Percentiles rank a stretch among this genome's conserved stretches.
phyloP scores from a whole-genome alignment of 441 rosid genomes.

The Erysimum pusillum region DNA sequence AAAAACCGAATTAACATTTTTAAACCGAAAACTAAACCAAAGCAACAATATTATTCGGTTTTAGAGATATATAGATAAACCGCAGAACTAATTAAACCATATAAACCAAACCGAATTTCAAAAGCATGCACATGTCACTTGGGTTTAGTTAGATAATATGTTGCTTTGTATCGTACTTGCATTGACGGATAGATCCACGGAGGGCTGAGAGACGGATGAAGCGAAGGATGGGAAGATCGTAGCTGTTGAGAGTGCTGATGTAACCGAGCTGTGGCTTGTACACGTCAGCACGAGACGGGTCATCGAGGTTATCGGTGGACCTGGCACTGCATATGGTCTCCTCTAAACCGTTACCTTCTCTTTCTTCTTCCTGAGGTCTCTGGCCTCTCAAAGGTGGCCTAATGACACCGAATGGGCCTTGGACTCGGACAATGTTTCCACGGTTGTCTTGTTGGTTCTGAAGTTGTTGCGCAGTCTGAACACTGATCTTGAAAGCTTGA shows the following conservation, averaged over 20 bases:
- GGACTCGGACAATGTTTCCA: constrained; percentile 59
- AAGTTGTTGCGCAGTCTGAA: constrained; percentile 46
- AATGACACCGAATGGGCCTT: constrained; percentile 33
- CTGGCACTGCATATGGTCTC: constrained; percentile 63
- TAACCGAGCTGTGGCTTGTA: constrained; percentile 64
- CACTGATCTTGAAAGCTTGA: constrained; percentile 47
- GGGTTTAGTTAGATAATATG: background rate
- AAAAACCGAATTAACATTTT: background rate
- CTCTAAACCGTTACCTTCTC: constrained; percentile 53
- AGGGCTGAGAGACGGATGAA: constrained; percentile 60
- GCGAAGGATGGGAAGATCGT: constrained; percentile 56
- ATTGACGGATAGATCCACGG: constrained; percentile 56
- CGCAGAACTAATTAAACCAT: too few species aligned
- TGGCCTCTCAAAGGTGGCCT: constrained; percentile 38
- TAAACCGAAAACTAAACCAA: too few species aligned
- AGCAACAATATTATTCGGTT: too few species aligned
- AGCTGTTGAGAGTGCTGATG: constrained; percentile 55
- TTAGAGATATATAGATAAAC: too few species aligned
- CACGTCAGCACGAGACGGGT: constrained; percentile 56
- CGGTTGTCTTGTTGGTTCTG: constrained; percentile 45
- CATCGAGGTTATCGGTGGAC: constrained; percentile 49
- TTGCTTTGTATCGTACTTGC: constrained; percentile 31
- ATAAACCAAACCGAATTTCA: background rate
- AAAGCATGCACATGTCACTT: background rate
- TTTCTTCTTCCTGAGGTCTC: constrained; percentile 2